Evolutionary conservation across 1,284 basidiomycete genomes (phyloP).

Genomic region (Coniferiporia sulphurascens): DNA sequence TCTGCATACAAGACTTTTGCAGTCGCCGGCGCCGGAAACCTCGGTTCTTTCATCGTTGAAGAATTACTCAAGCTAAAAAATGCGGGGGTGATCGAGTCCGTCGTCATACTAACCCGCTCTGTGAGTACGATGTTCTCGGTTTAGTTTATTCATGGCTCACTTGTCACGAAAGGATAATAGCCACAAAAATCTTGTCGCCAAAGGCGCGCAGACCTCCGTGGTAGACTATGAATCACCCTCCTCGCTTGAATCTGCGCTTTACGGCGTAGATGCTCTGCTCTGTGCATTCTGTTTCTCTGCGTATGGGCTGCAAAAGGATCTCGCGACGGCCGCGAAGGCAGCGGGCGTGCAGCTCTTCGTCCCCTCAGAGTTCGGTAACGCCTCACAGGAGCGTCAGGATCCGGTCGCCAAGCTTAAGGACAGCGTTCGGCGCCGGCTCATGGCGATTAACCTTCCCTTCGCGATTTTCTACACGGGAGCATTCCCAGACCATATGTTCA

Average conservation of each 20-base stretch:
- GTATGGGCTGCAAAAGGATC: conserved; percentile 27
- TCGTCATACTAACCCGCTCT: conserved; percentile 20
- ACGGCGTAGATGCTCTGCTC: conserved; percentile 31
- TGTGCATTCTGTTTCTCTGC: conserved; percentile 29
- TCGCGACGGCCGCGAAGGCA: conserved; percentile 35
- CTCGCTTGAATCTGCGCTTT: conserved; percentile 28
- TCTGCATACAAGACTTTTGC: conserved; percentile 25
- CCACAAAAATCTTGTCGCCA: not conserved
- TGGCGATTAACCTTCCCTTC: conserved; percentile 30
- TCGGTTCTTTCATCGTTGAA: conserved; percentile 23
- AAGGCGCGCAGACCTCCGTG: conserved; percentile 26
- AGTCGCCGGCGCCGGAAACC: conserved; percentile 23
- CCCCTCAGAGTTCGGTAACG: conserved; percentile 34
- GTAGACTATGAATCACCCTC: conserved; percentile 31
- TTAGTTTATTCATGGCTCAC: not conserved
- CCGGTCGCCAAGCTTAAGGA: conserved; percentile 19
- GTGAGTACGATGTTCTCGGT: not conserved
- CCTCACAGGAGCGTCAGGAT: conserved; percentile 24
- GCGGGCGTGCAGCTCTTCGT: conserved; percentile 36
- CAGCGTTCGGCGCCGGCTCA: conserved; percentile 24
- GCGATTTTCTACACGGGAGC: conserved; percentile 30
- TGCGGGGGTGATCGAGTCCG: conserved; percentile 3
- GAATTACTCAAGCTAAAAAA: conserved; percentile 21
- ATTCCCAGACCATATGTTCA: conserved; percentile 21
- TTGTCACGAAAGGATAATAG: not conserved